These are phyloP conservation scores for Thelephora ganbajun DNA, from an alignment of 768 basidiomycete genomes.

Conservation along the genomic window DNA sequence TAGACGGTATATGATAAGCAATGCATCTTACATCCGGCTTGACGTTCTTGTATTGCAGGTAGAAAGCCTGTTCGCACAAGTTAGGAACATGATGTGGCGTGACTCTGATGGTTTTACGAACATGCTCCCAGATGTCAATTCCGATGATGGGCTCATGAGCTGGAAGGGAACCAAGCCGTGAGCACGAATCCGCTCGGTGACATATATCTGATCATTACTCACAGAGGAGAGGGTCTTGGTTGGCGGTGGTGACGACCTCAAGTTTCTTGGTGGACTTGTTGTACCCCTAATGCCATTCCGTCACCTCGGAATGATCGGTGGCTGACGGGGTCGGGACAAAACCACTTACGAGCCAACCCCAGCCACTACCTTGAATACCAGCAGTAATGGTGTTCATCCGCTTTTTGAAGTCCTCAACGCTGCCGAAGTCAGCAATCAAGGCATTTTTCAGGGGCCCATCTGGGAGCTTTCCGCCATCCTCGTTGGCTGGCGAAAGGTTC, in stretches of 20 bases:
- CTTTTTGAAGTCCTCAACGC: conserved; percentile 75
- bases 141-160: conserved; percentile 87
- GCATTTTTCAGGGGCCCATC: conserved; percentile 64
- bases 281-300: conserved; percentile 40
- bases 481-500: conserved; percentile 69
- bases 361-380: conserved; percentile 91
- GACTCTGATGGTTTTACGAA: conserved; percentile 20
- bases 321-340: background rate
- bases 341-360: conserved; percentile 84
- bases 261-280: conserved; percentile 55
- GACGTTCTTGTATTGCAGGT: conserved; percentile 70
- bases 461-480: conserved; percentile 48
- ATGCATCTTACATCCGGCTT: conserved; percentile 71
- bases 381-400: conserved; percentile 79
- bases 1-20: background rate
- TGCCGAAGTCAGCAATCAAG: conserved; percentile 73
- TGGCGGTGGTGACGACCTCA: conserved; percentile 85
- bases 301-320: background rate
- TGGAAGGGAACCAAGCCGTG: conserved; percentile 14
- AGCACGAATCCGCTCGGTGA: conserved; percentile 19
- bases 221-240: conserved; percentile 87
- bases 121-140: conserved; percentile 96
- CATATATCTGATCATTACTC: conserved; percentile 10
- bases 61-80: conserved; percentile 6
- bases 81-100: background rate